Conservation (phyloP, 495 filamentous ascomycete genomes). For the Astrocystis sublimbata region DNA sequence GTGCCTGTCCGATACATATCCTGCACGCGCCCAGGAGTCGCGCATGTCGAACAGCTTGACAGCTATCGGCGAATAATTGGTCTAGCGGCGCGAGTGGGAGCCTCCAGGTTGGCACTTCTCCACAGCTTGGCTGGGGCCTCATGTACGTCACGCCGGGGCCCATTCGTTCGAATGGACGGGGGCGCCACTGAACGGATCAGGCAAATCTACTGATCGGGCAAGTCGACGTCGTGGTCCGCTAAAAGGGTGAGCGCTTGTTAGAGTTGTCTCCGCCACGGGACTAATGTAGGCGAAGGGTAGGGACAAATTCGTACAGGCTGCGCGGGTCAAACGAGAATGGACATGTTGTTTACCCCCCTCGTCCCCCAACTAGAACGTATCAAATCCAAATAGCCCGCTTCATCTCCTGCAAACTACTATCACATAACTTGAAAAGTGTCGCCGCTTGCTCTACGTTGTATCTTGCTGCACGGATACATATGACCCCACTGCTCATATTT, state of each 20-base stretch:
- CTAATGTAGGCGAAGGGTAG: background rate
- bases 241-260: constrained; percentile 10
- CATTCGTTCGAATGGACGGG: background rate
- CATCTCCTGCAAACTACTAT: background rate
- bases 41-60: too few species aligned
- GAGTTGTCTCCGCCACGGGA: background rate
- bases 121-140: background rate
- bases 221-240: constrained; percentile 12
- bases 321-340: background rate
- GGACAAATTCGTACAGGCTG: background rate
- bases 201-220: constrained; percentile 9
- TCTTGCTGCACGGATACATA: background rate
- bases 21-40: constrained; percentile 1
- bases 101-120: constrained; percentile 2
- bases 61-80: background rate
- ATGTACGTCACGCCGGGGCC: constrained; percentile 15
- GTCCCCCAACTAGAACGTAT: background rate
- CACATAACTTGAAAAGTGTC: too few species aligned
- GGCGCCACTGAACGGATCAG: background rate
- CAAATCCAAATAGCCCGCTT: background rate
- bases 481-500: background rate
- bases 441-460: too few species aligned
- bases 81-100: constrained; percentile 1
- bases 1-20: background rate
- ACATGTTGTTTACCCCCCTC: background rate